phyloP scores from a whole-genome alignment of 2,329 filamentous ascomycete genomes.

The Colletotrichum sp. region DNA sequence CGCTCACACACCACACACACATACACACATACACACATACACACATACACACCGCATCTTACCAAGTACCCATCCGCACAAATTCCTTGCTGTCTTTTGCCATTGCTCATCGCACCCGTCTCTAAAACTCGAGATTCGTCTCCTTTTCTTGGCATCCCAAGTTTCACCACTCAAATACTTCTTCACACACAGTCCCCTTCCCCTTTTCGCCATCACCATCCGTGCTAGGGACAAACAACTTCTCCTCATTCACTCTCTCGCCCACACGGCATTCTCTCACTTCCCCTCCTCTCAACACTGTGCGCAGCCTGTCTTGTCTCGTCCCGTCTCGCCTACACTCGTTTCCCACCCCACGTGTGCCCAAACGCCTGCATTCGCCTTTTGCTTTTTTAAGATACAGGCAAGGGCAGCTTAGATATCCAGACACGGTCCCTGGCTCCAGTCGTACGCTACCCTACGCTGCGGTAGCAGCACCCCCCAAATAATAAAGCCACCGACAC shows the following conservation, averaged over 20 bases:
- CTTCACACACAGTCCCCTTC: background rate
- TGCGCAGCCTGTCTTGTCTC: background rate
- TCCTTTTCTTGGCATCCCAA: constrained; percentile 15
- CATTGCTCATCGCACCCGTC: background rate
- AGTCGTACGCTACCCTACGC: background rate
- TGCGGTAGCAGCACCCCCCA: background rate
- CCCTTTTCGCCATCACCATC: background rate
- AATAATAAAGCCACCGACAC: constrained; percentile 7
- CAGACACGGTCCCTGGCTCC: background rate
- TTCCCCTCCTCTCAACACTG: background rate
- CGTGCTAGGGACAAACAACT: background rate
- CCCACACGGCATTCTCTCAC: background rate
- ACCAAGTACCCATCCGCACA: background rate
- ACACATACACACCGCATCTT: background rate
- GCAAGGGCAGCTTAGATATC: constrained; percentile 11
- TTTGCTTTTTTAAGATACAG: background rate
- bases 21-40: background rate
- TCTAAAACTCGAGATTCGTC: constrained; percentile 5
- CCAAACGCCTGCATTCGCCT: background rate
- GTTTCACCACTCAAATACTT: background rate
- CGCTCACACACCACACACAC: background rate
- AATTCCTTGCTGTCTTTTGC: background rate
- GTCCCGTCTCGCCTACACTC: constrained; percentile 3
- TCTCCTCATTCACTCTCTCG: background rate
- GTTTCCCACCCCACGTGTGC: background rate